These are phyloP conservation scores for Colletotrichum sp. DNA, from an alignment of 2,329 filamentous ascomycete genomes.

Conservation along the genomic window DNA sequence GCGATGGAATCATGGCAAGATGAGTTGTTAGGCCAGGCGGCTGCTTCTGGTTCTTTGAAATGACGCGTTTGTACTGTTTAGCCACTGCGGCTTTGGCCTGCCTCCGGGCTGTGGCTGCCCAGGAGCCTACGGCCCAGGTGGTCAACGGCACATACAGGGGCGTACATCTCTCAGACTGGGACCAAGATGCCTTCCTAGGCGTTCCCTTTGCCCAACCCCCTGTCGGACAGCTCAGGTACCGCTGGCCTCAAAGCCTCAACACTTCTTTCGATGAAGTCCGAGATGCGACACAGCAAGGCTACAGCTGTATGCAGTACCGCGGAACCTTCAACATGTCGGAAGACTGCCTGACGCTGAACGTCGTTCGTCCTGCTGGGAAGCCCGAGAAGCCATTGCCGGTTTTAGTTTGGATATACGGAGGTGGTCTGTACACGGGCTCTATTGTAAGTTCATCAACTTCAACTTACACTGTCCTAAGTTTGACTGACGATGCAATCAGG, in stretches of 20 bases:
- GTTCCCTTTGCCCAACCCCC: conserved; percentile 40
- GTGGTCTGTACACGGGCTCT: conserved; percentile 57
- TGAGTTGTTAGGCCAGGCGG: background rate
- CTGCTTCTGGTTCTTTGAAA: background rate
- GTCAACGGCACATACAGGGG: conserved; percentile 39
- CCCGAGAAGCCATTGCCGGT: conserved; percentile 41
- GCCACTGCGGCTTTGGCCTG: conserved; percentile 4
- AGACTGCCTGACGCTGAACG: conserved; percentile 50
- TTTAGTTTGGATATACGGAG: conserved; percentile 64
- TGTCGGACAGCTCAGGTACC: conserved; percentile 38
- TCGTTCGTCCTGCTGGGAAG: conserved; percentile 44
- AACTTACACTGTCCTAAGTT: background rate
- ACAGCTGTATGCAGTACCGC: conserved; percentile 52
- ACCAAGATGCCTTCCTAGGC: conserved; percentile 46
- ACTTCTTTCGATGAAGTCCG: conserved; percentile 41
- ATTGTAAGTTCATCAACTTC: conserved; percentile 22
- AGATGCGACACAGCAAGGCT: conserved; percentile 45
- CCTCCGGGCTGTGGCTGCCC: background rate
- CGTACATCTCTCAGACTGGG: conserved; percentile 33
- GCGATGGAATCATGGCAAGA: background rate
- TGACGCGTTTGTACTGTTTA: background rate
- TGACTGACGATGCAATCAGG: conserved; percentile 6
- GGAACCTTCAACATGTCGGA: conserved; percentile 48
- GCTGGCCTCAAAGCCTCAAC: conserved; percentile 41
- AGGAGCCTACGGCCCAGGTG: conserved; percentile 24